phyloP scores from a whole-genome alignment of 306 rosid species.

The Quercus mongolica region DNA sequence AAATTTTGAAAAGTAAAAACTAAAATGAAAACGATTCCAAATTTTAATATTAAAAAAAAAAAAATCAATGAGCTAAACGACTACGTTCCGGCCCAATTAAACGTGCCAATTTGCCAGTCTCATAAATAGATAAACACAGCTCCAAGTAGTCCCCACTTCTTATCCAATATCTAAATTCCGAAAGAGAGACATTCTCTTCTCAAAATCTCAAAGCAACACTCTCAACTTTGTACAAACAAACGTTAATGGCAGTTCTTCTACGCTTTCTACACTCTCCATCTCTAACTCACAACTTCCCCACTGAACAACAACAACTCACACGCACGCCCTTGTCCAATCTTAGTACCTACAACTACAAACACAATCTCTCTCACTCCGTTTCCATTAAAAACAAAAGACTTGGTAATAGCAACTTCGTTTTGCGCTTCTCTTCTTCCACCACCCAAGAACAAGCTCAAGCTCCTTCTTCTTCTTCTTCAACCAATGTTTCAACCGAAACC shows the following conservation, averaged over 20 bases:
- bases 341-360: slow-evolving; percentile 2
- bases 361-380: slow-evolving; percentile 24
- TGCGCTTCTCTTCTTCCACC: slow-evolving; percentile 40
- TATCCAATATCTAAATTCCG: too few relatives aligned
- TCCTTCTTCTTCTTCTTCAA: slow-evolving; percentile 17
- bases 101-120: too few relatives aligned
- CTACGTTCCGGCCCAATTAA: too few relatives aligned
- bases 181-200: not conserved
- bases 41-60: too few relatives aligned
- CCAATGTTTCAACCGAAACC: slow-evolving; percentile 12
- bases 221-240: not conserved
- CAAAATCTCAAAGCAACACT: not conserved
- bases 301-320: slow-evolving; percentile 22
- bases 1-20: too few relatives aligned
- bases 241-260: slow-evolving; percentile 56
- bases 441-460: slow-evolving; percentile 37
- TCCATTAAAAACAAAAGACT: slow-evolving; percentile 22
- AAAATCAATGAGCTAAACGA: too few relatives aligned
- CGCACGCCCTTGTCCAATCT: slow-evolving; percentile 15
- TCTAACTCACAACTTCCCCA: slow-evolving; percentile 11
- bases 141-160: too few relatives aligned
- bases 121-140: too few relatives aligned
- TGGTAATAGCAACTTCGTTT: not conserved
- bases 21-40: too few relatives aligned
- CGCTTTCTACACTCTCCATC: slow-evolving; percentile 34